Percentiles rank a stretch among this genome's conserved stretches.
Evolutionary conservation across 192 early-diverging fungal genomes (phyloP).

Genomic region (Coemansia sp.): DNA sequence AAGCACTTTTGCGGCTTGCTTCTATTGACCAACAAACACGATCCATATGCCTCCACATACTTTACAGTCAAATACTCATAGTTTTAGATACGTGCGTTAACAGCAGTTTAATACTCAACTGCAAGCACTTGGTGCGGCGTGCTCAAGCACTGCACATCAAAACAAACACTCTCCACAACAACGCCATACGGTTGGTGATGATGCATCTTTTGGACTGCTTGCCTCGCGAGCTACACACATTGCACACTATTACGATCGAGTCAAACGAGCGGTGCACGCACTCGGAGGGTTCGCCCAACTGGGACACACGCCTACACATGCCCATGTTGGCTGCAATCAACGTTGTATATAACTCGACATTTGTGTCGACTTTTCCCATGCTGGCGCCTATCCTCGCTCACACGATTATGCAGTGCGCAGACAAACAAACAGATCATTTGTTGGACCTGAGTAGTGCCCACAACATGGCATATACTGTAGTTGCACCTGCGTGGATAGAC

Average conservation of each 20-base stretch:
- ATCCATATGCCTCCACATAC: too few relatives aligned
- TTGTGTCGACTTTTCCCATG: not conserved
- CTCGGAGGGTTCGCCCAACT: too few relatives aligned
- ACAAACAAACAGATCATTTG: not conserved
- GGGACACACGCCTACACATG: not conserved
- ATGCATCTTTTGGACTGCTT: not conserved
- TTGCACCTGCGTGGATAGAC: constrained; percentile 7
- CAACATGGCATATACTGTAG: not conserved
- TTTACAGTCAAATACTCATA: too few relatives aligned
- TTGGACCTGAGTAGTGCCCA: not conserved
- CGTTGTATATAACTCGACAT: not conserved
- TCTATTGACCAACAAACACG: not conserved
- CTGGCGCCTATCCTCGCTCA: not conserved
- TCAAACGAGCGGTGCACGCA: too few relatives aligned
- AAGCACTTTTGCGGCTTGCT: constrained; percentile 1
- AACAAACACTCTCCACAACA: not conserved
- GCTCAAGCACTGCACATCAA: not conserved
- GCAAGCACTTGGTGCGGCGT: not conserved
- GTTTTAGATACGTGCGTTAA: too few relatives aligned
- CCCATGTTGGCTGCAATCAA: not conserved
- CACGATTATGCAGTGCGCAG: not conserved
- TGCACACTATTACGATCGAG: too few relatives aligned
- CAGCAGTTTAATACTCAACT: not conserved
- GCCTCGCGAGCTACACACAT: not conserved
- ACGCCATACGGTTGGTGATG: not conserved